Evolutionary conservation across 352 stramenopile genomes (phyloP), one percentile per base, ranked within the genome.

Genomic region (Pythium phragmiticola): DNA sequence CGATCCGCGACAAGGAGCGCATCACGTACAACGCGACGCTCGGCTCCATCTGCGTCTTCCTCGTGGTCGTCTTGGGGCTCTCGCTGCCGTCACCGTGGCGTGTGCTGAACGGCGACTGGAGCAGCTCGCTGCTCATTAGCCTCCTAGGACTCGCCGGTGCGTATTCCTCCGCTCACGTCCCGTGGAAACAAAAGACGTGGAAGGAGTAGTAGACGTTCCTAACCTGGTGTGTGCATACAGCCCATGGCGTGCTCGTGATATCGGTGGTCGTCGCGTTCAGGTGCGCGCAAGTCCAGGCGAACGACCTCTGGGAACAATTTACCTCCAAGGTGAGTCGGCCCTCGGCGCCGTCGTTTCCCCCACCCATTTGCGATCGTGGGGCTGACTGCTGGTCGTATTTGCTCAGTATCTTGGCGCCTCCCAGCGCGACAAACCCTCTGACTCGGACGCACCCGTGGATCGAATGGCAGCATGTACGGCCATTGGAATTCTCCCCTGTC

Each of bases 41-140:
- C 9, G 81, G 82, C 12, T 84, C 75, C 1, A 37, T 71, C 45
- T 53, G 73, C 34, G 62, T 82, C 34, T 77, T 84, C 50, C 30
- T 77, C 26, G 63, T 72, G 28, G 57, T 65, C 19, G 56, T 77
- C 46, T 65, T 92, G 36, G 76, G 70, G 60, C 60, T 92, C 43
- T 63, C 74, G 49, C 69, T 92, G 48, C 84, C 84, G 51, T 76
- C 82, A 49, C 75, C 80, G 2, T 90, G 84, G 80, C 78, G 77
- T 50, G 75, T 92, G 49, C 58, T 92, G 33, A 89, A 88, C 52
- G 81, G 81, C 78, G 79, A 90, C 36, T 92, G 81, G 81, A 92
- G 80, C 56, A 65, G 57, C 45, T 64, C 52, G 39, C 42, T 72
- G 19, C 7, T 82, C 45, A 73, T 69, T 42, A 88, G 78, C 79